phyloP scores from a whole-genome alignment of 306 rosid species.

The Dicorynia guianensis region DNA sequence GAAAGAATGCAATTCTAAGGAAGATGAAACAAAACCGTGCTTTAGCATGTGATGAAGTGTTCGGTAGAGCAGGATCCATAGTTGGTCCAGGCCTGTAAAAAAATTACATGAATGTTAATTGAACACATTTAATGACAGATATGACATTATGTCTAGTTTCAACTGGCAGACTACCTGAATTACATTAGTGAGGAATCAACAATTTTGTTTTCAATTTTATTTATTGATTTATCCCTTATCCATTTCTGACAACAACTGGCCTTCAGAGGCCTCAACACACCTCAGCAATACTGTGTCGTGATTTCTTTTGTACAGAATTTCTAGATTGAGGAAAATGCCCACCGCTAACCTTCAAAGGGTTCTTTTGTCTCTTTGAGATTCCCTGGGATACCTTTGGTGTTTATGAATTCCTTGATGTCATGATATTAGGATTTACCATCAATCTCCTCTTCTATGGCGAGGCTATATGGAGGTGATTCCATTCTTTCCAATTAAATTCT shows the following conservation, averaged over 20 bases:
- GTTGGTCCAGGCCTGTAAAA: constrained; percentile 20
- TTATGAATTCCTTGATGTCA: too few species aligned
- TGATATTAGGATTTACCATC: too few species aligned
- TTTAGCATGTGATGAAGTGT: constrained; percentile 20
- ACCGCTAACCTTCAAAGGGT: too few species aligned
- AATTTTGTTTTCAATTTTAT: constrained; percentile 4
- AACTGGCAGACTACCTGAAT: constrained; percentile 1
- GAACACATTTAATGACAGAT: constrained; percentile 29
- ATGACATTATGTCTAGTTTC: constrained; percentile 5
- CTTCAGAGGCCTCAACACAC: too few species aligned
- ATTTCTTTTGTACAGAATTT: too few species aligned
- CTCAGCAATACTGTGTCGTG: too few species aligned
- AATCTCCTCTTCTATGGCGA: too few species aligned
- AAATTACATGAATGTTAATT: constrained; percentile 13
- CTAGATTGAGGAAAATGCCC: too few species aligned
- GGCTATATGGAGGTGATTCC: too few species aligned
- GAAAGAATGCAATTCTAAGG: constrained; percentile 21
- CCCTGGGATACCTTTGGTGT: too few species aligned
- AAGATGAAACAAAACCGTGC: constrained; percentile 30
- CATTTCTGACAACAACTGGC: constrained; percentile 18
- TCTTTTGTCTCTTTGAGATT: too few species aligned
- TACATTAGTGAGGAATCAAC: constrained; percentile 20
- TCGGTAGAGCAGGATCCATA: constrained; percentile 9
- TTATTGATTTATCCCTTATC: constrained; percentile 1
- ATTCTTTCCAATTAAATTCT: too few species aligned